Evolutionary conservation across 495 filamentous ascomycete species (phyloP).

Genomic region (Aspergillus affinis): DNA sequence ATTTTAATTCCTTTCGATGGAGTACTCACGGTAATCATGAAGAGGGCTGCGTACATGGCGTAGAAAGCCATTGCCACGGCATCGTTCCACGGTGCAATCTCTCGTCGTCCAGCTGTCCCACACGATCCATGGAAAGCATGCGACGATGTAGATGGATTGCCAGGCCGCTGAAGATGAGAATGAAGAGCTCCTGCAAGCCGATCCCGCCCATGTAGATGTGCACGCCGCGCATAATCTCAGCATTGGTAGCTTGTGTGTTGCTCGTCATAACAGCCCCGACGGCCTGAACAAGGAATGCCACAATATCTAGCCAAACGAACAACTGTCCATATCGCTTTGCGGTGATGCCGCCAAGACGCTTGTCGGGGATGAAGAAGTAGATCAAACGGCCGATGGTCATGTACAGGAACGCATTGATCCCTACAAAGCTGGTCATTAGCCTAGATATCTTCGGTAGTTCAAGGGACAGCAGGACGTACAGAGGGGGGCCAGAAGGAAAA

Average conservation of each 20-base stretch:
- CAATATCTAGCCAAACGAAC: conserved; percentile 64
- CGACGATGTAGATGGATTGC: conserved; percentile 47
- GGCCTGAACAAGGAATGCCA: conserved; percentile 63
- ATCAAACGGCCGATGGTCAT: conserved; percentile 67
- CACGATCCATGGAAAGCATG: conserved; percentile 41
- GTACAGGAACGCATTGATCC: conserved; percentile 69
- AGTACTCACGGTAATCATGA: conserved; percentile 49
- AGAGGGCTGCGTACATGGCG: conserved; percentile 49
- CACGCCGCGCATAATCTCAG: conserved; percentile 40
- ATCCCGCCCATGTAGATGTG: conserved; percentile 64
- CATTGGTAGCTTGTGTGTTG: conserved; percentile 14
- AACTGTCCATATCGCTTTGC: conserved; percentile 49
- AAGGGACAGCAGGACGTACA: conserved; percentile 19
- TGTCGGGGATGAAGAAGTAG: conserved; percentile 52
- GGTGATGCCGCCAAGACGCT: conserved; percentile 49
- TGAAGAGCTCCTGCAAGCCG: conserved; percentile 59
- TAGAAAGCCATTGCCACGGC: conserved; percentile 47
- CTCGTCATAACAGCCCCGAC: conserved; percentile 49
- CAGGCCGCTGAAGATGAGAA: conserved; percentile 51
- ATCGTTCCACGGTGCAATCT: conserved; percentile 20
- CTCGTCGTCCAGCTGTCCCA: conserved; percentile 25
- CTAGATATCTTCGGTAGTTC: no score
- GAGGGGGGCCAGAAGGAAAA: conserved; percentile 33
- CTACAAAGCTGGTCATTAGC: conserved; percentile 6
- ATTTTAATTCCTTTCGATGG: not conserved